Conservation (phyloP, 495 filamentous ascomycete genomes). For the Aspergillus olivimuriae region DNA sequence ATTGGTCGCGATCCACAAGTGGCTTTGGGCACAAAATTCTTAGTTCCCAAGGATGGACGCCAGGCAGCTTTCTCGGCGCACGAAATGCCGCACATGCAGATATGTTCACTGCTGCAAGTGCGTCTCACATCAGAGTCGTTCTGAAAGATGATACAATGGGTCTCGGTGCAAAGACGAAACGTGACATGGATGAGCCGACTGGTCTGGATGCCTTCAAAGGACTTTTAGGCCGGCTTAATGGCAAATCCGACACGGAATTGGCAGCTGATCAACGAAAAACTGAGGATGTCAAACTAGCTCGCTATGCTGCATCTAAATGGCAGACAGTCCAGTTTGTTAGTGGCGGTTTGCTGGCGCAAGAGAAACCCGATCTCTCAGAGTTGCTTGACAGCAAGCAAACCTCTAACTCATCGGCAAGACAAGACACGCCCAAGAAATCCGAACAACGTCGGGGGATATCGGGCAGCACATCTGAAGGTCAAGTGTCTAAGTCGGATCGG, state of each 20-base stretch:
- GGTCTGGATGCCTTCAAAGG: constrained; percentile 80
- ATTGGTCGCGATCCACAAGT: constrained; percentile 75
- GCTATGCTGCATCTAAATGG: constrained; percentile 63
- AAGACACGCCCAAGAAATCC: neutral
- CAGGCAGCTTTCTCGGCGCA: constrained; percentile 72
- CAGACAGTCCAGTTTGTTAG: constrained; percentile 73
- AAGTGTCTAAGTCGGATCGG: neutral
- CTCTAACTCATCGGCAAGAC: neutral
- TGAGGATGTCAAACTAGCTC: constrained; percentile 56
- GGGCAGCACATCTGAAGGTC: too few relatives aligned
- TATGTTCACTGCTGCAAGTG: constrained; percentile 66
- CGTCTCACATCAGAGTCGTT: constrained; percentile 68
- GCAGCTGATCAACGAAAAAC: constrained; percentile 56
- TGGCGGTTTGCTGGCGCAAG: constrained; percentile 71
- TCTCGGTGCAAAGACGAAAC: constrained; percentile 68
- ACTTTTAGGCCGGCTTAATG: constrained; percentile 82
- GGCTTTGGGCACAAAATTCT: constrained; percentile 85
- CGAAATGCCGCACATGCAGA: constrained; percentile 64
- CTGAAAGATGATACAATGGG: constrained; percentile 88
- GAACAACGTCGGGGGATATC: too few relatives aligned
- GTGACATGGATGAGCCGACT: constrained; percentile 59
- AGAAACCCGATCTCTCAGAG: constrained; percentile 36
- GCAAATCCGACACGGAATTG: constrained; percentile 64
- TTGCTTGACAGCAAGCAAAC: neutral
- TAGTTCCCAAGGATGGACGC: constrained; percentile 81